These are phyloP conservation scores for Pleurotus pulmonarius DNA, from an alignment of 768 basidiomycete species.

Conservation along the genomic window DNA sequence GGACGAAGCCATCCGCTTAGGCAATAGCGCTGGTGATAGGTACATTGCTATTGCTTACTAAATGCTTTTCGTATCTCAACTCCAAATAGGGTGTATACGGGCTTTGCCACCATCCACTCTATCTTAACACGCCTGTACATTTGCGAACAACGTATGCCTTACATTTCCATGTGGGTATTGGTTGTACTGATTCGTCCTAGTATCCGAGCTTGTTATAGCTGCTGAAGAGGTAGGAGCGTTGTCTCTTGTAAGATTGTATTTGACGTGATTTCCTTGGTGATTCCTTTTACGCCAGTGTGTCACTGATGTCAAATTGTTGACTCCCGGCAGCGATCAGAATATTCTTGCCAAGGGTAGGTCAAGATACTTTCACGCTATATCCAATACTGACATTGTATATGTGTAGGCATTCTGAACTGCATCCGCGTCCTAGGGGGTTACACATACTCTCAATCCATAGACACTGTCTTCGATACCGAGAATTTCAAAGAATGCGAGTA, in stretches of 20 bases:
- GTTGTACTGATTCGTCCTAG: slow-evolving; percentile 25
- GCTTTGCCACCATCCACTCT: slow-evolving; percentile 54
- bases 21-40: slow-evolving; percentile 67
- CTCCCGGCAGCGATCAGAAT: slow-evolving; percentile 48
- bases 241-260: too few species aligned
- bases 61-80: background rate
- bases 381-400: background rate
- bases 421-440: slow-evolving; percentile 63
- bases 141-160: slow-evolving; percentile 54
- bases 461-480: slow-evolving; percentile 58
- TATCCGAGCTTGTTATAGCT: slow-evolving; percentile 49
- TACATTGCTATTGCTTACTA: slow-evolving; percentile 17
- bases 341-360: slow-evolving; percentile 50
- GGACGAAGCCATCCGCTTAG: slow-evolving; percentile 61
- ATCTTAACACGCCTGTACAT: slow-evolving; percentile 53
- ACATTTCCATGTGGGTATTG: background rate
- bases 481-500: slow-evolving; percentile 56
- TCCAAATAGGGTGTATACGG: slow-evolving; percentile 50
- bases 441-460: slow-evolving; percentile 43
- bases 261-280: background rate
- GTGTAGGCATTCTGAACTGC: slow-evolving; percentile 53
- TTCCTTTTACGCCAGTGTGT: slow-evolving; percentile 36
- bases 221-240: slow-evolving; percentile 55
- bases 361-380: background rate
- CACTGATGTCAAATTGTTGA: slow-evolving; percentile 53